phyloP scores from a whole-genome alignment of 257 asterid species.

The Jacaranda copaia region DNA sequence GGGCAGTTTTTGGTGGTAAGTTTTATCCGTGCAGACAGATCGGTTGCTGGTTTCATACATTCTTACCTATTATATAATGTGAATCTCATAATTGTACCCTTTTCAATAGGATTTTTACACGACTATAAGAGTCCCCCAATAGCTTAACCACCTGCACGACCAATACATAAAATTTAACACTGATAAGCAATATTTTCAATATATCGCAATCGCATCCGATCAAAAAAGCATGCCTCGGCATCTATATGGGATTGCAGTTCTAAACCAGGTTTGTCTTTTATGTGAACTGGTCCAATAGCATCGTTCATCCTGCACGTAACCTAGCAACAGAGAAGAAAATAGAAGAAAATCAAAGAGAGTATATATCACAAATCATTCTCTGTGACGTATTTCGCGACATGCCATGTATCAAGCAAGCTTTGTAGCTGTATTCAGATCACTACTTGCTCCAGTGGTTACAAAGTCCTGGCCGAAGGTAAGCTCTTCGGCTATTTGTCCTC shows the following conservation, averaged over 20 bases:
- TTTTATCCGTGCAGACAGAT: too few species aligned
- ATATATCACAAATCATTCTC: neutral
- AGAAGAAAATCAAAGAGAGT: neutral
- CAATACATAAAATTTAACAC: conserved; percentile 16
- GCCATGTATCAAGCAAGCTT: conserved; percentile 97
- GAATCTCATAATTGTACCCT: conserved; percentile 59
- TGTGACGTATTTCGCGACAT: conserved; percentile 15
- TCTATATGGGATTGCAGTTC: conserved; percentile 95
- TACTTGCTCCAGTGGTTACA: conserved; percentile 94
- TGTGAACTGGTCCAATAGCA: conserved; percentile 91
- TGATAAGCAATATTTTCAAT: neutral
- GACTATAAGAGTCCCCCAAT: conserved; percentile 87
- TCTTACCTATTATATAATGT: neutral
- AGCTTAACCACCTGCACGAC: conserved; percentile 80
- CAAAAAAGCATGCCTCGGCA: conserved; percentile 74
- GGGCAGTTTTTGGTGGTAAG: too few species aligned
- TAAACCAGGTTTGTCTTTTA: conserved; percentile 92
- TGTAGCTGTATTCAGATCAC: conserved; percentile 87
- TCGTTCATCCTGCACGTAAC: conserved; percentile 97
- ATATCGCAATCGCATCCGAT: conserved; percentile 14
- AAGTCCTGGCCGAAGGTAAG: conserved; percentile 90
- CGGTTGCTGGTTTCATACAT: too few species aligned
- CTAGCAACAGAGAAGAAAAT: conserved; percentile 41
- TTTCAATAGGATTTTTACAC: conserved; percentile 85
- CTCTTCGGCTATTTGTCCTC: conserved; percentile 98